phyloP scores from a whole-genome alignment of 176 grass and related monocot species.

The Chrysopogon serrulatus region DNA sequence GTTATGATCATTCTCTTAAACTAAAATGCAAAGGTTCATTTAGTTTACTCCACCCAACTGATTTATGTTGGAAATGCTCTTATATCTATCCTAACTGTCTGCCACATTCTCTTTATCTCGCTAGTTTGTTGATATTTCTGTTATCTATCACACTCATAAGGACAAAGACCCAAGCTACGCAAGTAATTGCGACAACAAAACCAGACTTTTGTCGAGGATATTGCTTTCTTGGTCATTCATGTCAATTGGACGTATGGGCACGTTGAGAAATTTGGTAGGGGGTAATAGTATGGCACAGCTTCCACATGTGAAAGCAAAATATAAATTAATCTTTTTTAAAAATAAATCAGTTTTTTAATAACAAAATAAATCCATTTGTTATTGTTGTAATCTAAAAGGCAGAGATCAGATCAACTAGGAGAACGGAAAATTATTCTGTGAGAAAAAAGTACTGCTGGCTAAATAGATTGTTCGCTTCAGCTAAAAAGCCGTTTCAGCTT shows the following conservation, averaged over 20 bases:
- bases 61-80: not conserved
- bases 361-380: not conserved
- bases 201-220: not conserved
- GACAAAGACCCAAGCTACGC: not conserved
- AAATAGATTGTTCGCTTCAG: too few relatives aligned
- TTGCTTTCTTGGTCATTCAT: not conserved
- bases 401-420: not conserved
- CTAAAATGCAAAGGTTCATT: not conserved
- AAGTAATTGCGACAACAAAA: not conserved
- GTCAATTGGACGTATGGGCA: not conserved
- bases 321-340: not conserved
- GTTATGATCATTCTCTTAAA: not conserved
- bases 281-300: not conserved
- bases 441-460: too few relatives aligned
- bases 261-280: not conserved
- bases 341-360: too few relatives aligned
- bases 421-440: not conserved
- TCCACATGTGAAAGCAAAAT: not conserved
- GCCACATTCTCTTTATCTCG: not conserved
- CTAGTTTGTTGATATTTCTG: not conserved
- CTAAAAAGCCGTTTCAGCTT: too few relatives aligned
- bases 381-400: not conserved
- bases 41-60: too few relatives aligned
- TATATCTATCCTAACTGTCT: not conserved
- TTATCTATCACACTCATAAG: not conserved